These are phyloP conservation scores for Trichoderma harzianum DNA, from an alignment of 2,329 filamentous ascomycete species.

Conservation along the genomic window DNA sequence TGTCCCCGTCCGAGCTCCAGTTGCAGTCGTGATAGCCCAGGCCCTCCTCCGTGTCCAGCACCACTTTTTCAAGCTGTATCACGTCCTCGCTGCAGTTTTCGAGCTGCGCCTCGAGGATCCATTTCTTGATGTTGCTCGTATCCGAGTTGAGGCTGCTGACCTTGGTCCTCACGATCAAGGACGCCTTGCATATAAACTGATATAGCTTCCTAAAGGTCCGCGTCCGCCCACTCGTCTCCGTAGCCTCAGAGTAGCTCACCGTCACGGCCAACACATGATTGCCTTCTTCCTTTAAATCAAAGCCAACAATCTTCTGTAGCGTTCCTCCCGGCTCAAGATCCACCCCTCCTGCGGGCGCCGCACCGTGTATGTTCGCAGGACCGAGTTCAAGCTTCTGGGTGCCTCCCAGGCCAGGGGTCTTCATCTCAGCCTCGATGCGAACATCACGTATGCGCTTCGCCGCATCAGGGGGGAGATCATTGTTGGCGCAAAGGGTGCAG, in stretches of 20 bases:
- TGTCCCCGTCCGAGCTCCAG: constrained; percentile 45
- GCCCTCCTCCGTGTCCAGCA: constrained; percentile 51
- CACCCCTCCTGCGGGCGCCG: constrained; percentile 20
- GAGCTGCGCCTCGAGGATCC: constrained; percentile 87
- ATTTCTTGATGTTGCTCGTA: constrained; percentile 39
- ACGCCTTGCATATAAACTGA: constrained; percentile 90
- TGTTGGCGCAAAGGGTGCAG: constrained; percentile 94
- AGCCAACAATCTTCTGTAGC: constrained; percentile 76
- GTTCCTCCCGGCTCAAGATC: constrained; percentile 63
- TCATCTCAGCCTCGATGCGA: constrained; percentile 87
- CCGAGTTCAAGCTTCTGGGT: constrained; percentile 66
- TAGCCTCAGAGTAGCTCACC: constrained; percentile 88
- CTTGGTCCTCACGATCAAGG: constrained; percentile 88
- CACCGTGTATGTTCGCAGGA: constrained; percentile 24
- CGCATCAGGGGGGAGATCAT: constrained; percentile 53
- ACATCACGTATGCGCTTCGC: constrained; percentile 66
- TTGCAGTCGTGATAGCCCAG: constrained; percentile 55
- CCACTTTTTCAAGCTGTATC: constrained; percentile 70
- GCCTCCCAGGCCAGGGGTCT: constrained; percentile 64
- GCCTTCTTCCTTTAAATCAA: constrained; percentile 90
- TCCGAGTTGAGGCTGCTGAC: constrained; percentile 48
- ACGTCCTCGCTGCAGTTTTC: constrained; percentile 88
- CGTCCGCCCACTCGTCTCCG: constrained; percentile 65
- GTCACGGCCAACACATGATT: constrained; percentile 92
- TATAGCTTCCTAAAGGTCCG: constrained; percentile 93